These are phyloP conservation scores for Ciborinia camelliae DNA, from an alignment of 2,329 filamentous ascomycete genomes.

Conservation along the genomic window DNA sequence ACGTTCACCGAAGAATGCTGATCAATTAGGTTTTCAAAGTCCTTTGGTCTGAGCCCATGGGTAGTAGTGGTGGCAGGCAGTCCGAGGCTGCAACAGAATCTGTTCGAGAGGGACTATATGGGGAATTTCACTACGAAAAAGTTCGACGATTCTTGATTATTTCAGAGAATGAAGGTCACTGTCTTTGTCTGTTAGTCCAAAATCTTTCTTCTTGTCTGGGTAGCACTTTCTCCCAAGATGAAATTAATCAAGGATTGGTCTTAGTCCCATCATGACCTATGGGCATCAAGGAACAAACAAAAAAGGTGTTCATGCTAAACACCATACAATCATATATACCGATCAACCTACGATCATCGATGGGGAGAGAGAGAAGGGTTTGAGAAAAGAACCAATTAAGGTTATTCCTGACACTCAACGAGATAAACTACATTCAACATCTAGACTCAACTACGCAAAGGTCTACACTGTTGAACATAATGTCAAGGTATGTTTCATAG, in stretches of 20 bases:
- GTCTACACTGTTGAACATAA: constrained; percentile 35
- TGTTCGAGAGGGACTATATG: too few relatives aligned
- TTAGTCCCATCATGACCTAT: constrained; percentile 21
- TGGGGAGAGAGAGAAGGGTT: too few relatives aligned
- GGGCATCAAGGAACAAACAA: constrained; percentile 19
- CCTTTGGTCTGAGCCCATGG: constrained; percentile 1
- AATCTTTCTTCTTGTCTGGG: too few relatives aligned
- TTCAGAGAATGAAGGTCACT: background rate
- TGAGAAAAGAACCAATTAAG: too few relatives aligned
- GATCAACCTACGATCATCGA: background rate
- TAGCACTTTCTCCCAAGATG: too few relatives aligned
- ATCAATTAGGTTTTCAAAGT: constrained; percentile 14
- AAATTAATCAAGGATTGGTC: too few relatives aligned
- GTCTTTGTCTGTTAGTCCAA: constrained; percentile 1
- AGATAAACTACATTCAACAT: constrained; percentile 22
- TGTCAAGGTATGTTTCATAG: constrained; percentile 32
- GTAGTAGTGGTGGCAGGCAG: background rate
- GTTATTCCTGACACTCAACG: background rate
- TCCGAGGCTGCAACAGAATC: too few relatives aligned
- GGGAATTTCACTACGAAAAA: background rate
- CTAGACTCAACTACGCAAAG: constrained; percentile 33
- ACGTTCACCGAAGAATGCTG: too few relatives aligned
- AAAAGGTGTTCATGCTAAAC: constrained; percentile 15
- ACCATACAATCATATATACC: constrained; percentile 17
- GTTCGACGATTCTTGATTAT: background rate